These are phyloP conservation scores for Boletus sensibilis DNA, from an alignment of 768 basidiomycete genomes.

Conservation along the genomic window DNA sequence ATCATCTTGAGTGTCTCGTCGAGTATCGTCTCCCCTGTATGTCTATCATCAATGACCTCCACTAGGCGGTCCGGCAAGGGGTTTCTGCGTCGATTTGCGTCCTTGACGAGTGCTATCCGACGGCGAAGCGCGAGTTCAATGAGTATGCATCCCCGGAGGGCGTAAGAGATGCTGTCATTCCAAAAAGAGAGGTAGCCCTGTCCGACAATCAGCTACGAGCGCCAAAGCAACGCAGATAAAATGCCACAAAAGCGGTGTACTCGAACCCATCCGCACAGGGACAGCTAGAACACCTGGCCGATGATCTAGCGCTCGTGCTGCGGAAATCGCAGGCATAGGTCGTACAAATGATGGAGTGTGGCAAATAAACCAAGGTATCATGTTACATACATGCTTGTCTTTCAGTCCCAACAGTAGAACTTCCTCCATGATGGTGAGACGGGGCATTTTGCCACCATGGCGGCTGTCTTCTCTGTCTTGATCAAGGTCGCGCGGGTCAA, in stretches of 20 bases:
- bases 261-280: conserved; percentile 4
- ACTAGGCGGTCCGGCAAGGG: conserved; percentile 81
- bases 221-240: background rate
- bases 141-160: conserved; percentile 95
- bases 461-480: conserved; percentile 63
- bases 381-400: conserved; percentile 80
- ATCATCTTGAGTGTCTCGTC: conserved; percentile 98
- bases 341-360: conserved; percentile 8
- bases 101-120: conserved; percentile 87
- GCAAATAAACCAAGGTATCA: background rate
- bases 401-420: conserved; percentile 90
- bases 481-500: conserved; percentile 87
- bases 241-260: conserved; percentile 22
- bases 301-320: conserved; percentile 15
- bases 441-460: conserved; percentile 72
- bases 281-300: background rate
- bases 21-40: conserved; percentile 94
- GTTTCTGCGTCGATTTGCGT: conserved; percentile 68
- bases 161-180: conserved; percentile 99
- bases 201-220: conserved; percentile 11
- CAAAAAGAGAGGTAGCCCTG: conserved; percentile 96
- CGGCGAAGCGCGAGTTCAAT: conserved; percentile 95
- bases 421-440: conserved; percentile 95
- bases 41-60: conserved; percentile 88
- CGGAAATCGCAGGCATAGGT: conserved; percentile 13